Conservation (phyloP, 148 eudicot species). For the Camellia granthamiana region DNA sequence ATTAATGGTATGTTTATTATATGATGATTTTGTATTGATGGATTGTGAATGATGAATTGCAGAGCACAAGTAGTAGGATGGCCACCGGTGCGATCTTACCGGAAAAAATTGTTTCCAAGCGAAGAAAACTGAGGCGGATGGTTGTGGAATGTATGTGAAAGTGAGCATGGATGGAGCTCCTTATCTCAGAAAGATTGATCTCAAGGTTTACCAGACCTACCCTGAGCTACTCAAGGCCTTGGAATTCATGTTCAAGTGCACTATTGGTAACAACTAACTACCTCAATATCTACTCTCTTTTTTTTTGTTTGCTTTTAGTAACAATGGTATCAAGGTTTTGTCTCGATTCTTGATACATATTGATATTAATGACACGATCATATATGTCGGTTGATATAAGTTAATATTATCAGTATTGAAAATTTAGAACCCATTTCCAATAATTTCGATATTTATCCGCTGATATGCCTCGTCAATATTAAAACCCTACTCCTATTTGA, state of each 20-base stretch:
- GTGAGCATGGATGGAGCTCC: conserved; percentile 90
- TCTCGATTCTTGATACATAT: no score
- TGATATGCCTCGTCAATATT: no score
- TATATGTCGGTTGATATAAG: no score
- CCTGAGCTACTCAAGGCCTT: conserved; percentile 50
- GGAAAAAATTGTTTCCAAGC: conserved; percentile 48
- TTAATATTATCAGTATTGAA: no score
- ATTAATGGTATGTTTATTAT: no score
- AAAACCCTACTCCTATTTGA: no score
- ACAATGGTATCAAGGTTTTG: not conserved
- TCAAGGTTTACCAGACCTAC: conserved; percentile 50
- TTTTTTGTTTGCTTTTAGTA: not conserved
- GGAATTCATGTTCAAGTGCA: conserved; percentile 58
- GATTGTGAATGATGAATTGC: not conserved
- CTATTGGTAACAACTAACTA: conserved; percentile 16
- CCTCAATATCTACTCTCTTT: no score
- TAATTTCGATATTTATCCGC: no score
- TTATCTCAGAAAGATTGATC: conserved; percentile 63
- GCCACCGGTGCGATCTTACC: conserved; percentile 66
- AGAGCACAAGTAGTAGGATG: conserved; percentile 72
- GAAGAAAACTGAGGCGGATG: conserved; percentile 41
- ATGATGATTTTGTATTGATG: no score
- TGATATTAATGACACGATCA: no score
- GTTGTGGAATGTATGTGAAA: conserved; percentile 51
- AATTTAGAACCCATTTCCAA: no score